Percentiles rank a stretch among this genome's conserved stretches.
Evolutionary conservation across 208 protist species (phyloP).

Genomic region (Leishmania martiniquensis): DNA sequence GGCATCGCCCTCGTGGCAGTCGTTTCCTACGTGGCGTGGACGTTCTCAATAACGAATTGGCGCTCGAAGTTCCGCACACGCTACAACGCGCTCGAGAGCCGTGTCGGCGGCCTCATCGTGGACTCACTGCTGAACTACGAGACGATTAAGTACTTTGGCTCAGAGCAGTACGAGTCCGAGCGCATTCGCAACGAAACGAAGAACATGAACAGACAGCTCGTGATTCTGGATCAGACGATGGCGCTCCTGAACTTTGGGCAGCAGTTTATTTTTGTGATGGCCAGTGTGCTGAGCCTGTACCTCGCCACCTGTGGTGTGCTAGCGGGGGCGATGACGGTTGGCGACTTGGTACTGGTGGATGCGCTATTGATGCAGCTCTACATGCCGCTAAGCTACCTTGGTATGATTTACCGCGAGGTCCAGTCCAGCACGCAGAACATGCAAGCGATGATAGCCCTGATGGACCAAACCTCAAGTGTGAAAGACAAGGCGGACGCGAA

Average conservation of each 20-base stretch:
- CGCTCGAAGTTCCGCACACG: constrained; percentile 84
- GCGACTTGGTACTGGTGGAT: constrained; percentile 95
- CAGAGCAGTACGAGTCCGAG: constrained; percentile 78
- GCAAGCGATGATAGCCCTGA: constrained; percentile 93
- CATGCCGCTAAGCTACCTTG: constrained; percentile 97
- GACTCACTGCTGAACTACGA: constrained; percentile 96
- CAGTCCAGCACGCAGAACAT: constrained; percentile 95
- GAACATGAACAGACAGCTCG: constrained; percentile 86
- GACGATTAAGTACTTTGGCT: constrained; percentile 96
- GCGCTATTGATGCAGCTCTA: constrained; percentile 96
- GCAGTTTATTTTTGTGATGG: constrained; percentile 91
- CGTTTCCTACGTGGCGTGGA: constrained; percentile 87
- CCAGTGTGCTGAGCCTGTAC: constrained; percentile 81
- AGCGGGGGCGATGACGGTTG: constrained; percentile 89
- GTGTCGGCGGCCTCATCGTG: constrained; percentile 85
- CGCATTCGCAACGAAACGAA: constrained; percentile 72
- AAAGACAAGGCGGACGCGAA: constrained; percentile 56
- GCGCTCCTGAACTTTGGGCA: constrained; percentile 95
- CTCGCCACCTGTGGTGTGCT: constrained; percentile 85
- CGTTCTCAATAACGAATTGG: constrained; percentile 89
- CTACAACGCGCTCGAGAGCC: constrained; percentile 93
- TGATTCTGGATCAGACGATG: constrained; percentile 86
- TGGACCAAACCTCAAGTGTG: constrained; percentile 64
- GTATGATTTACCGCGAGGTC: constrained; percentile 95
- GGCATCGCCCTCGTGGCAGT: constrained; percentile 84